Evolutionary conservation across 352 stramenopile genomes (phyloP), one percentile per base, ranked within the genome.

Genomic region (Globisporangium abappressorium): DNA sequence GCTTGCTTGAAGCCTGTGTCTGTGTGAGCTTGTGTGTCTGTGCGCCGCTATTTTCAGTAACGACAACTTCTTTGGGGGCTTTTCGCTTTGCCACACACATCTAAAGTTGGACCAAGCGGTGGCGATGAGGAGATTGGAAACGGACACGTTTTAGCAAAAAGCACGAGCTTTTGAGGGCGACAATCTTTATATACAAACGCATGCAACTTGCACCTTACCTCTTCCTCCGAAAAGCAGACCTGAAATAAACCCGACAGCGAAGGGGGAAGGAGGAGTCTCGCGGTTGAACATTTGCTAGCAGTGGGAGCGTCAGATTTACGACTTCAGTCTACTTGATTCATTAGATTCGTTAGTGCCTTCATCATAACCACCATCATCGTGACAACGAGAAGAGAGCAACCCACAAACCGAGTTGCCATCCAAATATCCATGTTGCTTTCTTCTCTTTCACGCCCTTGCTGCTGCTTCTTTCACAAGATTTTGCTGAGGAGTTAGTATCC

Each of bases 91-190:
- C 22, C 28, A 33, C 59, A 57, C 12, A 30, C 18, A 65, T 33
- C 41, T 65, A 65, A 65, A 65, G 26, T 58, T 65, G 60, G 60
- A 62, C 33, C 41, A 24, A n/a, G 33, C 30, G 9, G 30, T 14
- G 20, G 7, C 15, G 12, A 41, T 3, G 30, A 57, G 20, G 60
- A 55, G 28, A 57, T 58, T 8, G 60, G 30, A 65, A 65, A 58
- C 60, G 60, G 60, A 65, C 47, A 30, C 28, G 55, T 41, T 43
- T 41, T 15, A 41, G 54, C 55, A 61, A 46, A 46, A 61, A 6
- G 20, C 18, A 24, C 51, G 54, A 59, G 26, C 33, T 41, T 33
- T 15, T 30, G 54, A 18, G 5, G 54, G 18, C 15, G 18, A 24
- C 8, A 24, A 43, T 43, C 20, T 61, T 61, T 61, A 46, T 30